Percentiles rank a stretch among this genome's conserved stretches.
These are phyloP conservation scores for Irpex rosettiformis DNA, from an alignment of 1,284 basidiomycete genomes.

Conservation along the genomic window DNA sequence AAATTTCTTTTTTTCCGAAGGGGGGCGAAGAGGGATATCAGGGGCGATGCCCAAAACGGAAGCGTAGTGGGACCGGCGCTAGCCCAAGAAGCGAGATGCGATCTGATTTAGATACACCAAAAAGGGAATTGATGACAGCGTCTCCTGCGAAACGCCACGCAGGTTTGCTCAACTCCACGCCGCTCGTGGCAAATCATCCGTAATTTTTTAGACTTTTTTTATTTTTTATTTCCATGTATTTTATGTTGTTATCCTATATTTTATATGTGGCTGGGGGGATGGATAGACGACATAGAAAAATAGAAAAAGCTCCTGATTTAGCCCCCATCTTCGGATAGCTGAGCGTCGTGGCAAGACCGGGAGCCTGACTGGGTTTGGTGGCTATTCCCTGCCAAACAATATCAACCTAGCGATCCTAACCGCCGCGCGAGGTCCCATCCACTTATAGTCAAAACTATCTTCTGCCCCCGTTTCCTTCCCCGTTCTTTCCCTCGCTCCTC, in stretches of 20 bases:
- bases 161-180: slow-evolving; percentile 9
- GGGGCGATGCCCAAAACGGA: slow-evolving; percentile 11
- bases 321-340: background rate
- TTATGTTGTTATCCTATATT: background rate
- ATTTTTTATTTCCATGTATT: background rate
- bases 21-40: slow-evolving; percentile 7
- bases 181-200: background rate
- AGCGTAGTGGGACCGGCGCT: slow-evolving; percentile 14
- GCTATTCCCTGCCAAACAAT: slow-evolving; percentile 15
- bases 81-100: background rate
- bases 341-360: slow-evolving; percentile 7
- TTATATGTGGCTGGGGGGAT: background rate
- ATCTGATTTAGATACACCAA: slow-evolving; percentile 10
- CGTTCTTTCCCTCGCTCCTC: slow-evolving; percentile 14
- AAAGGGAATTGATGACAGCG: slow-evolving; percentile 9
- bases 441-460: slow-evolving; percentile 12
- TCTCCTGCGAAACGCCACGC: slow-evolving; percentile 10
- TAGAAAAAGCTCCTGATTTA: background rate
- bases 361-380: slow-evolving; percentile 10
- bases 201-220: background rate
- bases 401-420: slow-evolving; percentile 14
- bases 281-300: background rate
- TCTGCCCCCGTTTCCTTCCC: slow-evolving; percentile 20
- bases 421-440: slow-evolving; percentile 10
- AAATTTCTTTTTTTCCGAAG: background rate